Evolutionary conservation across 2,329 filamentous ascomycete species (phyloP).

Genomic region (Teratosphaeria gauchensis): DNA sequence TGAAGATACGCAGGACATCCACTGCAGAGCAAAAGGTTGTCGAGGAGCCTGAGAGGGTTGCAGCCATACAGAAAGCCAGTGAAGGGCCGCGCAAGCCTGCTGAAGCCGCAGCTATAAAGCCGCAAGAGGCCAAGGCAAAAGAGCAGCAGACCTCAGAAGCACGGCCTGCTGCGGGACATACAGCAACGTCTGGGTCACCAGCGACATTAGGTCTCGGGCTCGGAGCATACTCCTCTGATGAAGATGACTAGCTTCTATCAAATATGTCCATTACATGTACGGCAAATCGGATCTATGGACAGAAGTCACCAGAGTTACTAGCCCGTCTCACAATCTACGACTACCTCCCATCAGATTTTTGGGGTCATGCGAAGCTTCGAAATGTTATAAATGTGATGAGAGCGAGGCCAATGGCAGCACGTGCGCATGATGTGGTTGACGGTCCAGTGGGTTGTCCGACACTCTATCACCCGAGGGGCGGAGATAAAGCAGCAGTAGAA

Average conservation of each 20-base stretch:
- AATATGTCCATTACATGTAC: conserved; percentile 13
- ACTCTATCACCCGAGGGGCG: no score
- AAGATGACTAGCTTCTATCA: conserved; percentile 12
- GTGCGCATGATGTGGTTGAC: no score
- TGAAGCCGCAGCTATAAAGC: not conserved
- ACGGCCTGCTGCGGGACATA: not conserved
- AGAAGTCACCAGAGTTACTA: no score
- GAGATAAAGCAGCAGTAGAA: no score
- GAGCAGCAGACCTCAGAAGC: not conserved
- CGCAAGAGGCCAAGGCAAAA: not conserved
- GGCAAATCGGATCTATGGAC: no score
- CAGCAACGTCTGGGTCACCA: not conserved
- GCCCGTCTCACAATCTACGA: no score
- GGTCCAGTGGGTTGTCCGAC: no score
- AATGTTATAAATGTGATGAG: no score
- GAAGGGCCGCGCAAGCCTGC: not conserved
- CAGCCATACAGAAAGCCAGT: not conserved
- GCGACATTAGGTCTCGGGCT: not conserved
- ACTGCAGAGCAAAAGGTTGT: conserved; percentile 11
- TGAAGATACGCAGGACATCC: conserved; percentile 35
- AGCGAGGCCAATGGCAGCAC: no score
- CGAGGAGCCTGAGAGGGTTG: not conserved
- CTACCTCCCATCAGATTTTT: no score
- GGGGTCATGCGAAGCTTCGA: no score
- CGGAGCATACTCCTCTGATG: not conserved